These are phyloP conservation scores for Leucaena leucocephala DNA, from an alignment of 306 rosid genomes.

Conservation along the genomic window DNA sequence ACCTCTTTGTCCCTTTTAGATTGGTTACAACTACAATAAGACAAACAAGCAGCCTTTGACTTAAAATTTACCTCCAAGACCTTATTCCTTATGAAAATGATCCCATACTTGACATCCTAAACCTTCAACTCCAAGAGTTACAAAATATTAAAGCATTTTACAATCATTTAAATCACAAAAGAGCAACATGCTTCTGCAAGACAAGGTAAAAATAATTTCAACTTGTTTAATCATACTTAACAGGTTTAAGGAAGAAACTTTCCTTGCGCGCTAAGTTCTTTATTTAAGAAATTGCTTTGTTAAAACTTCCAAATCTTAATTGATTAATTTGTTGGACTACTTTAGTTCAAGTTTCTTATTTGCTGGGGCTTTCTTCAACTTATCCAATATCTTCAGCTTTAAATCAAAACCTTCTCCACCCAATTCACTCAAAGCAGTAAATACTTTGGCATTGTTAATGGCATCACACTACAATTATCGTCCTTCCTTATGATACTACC, in stretches of 20 bases:
- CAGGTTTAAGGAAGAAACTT: constrained; percentile 14
- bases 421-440: constrained; percentile 2
- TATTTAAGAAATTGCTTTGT: background rate
- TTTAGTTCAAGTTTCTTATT: background rate
- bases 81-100: background rate
- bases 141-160: constrained; percentile 10
- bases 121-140: constrained; percentile 3
- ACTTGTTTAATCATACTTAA: constrained; percentile 15
- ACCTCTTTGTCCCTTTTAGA: constrained; percentile 20
- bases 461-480: constrained; percentile 12
- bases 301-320: background rate
- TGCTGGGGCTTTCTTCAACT: background rate
- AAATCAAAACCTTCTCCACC: background rate
- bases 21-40: background rate
- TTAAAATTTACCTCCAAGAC: background rate
- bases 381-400: constrained; percentile 1
- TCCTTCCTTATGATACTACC: background rate
- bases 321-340: background rate
- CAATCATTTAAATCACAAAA: constrained; percentile 2
- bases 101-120: constrained; percentile 20
- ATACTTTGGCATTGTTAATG: background rate
- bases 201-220: constrained; percentile 6
- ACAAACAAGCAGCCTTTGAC: constrained; percentile 15
- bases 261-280: constrained; percentile 10
- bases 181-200: constrained; percentile 7